These are phyloP conservation scores for Geoglossum glabrum DNA, from an alignment of 495 filamentous ascomycete species.

Conservation along the genomic window DNA sequence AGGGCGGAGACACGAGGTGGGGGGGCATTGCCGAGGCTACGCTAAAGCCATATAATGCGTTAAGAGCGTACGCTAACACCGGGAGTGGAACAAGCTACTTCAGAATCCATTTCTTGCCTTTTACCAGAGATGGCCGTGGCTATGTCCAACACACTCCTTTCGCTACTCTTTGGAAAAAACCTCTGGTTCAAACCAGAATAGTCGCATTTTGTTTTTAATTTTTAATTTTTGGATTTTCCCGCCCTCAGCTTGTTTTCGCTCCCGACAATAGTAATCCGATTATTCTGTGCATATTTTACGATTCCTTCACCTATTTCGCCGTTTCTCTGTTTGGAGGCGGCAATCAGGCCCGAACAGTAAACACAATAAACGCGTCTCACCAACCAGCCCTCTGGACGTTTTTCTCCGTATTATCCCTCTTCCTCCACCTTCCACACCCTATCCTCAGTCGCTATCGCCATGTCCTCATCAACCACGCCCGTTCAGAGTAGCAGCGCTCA, in stretches of 20 bases:
- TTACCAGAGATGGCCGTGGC: slow-evolving; percentile 49
- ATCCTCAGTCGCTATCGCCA: background rate
- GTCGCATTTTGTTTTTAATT: background rate
- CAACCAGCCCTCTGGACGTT: no score
- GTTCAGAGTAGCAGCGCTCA: slow-evolving; percentile 1
- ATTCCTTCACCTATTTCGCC: no score
- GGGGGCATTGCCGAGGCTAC: background rate
- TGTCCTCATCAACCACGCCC: background rate
- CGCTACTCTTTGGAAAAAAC: slow-evolving; percentile 38
- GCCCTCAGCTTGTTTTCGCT: no score
- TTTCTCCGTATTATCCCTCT: background rate
- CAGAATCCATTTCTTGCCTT: slow-evolving; percentile 50
- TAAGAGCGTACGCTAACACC: background rate
- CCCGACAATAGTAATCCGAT: no score
- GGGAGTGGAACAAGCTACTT: slow-evolving; percentile 32
- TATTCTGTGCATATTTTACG: no score
- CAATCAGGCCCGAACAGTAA: no score
- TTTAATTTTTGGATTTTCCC: no score
- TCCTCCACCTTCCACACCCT: background rate
- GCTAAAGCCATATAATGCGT: background rate
- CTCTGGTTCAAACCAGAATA: slow-evolving; percentile 6
- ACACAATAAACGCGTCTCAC: no score
- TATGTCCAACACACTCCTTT: slow-evolving; percentile 36
- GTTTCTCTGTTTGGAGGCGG: no score
- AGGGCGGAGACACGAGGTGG: background rate